phyloP scores from a whole-genome alignment of 2,329 filamentous ascomycete genomes.

The Myriosclerotinia scirpicola region DNA sequence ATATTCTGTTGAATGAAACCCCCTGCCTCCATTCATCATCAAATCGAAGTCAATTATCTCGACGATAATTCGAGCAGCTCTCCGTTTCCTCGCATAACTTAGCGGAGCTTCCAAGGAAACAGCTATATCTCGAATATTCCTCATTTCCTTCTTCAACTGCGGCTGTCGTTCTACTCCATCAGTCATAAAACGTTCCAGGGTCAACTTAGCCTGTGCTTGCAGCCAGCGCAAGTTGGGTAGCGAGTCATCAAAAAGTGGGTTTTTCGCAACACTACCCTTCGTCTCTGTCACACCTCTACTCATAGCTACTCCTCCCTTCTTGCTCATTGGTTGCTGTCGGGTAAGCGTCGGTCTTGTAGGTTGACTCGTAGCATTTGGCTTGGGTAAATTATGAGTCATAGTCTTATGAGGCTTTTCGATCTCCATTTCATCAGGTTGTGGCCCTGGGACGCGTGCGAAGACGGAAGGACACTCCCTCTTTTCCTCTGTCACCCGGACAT shows the following conservation, averaged over 20 bases:
- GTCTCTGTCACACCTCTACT: no score
- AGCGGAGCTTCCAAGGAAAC: neutral
- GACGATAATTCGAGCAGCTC: neutral
- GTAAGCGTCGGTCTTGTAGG: neutral
- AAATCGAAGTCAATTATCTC: neutral
- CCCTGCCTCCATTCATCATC: neutral
- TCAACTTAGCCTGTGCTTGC: neutral
- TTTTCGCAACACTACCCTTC: neutral
- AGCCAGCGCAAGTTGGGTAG: neutral
- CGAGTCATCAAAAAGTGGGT: neutral
- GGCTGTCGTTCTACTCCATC: no score
- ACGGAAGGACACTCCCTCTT: no score
- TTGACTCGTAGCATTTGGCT: rapidly evolving
- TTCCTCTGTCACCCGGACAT: neutral
- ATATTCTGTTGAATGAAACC: neutral
- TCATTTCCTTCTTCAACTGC: neutral
- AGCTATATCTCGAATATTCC: neutral
- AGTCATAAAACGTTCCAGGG: no score
- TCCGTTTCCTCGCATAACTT: neutral
- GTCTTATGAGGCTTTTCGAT: neutral
- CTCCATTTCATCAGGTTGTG: neutral
- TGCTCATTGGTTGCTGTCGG: neutral
- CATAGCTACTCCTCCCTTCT: neutral
- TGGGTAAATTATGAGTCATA: neutral
- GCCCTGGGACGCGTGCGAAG: no score